Conservation (phyloP, 768 basidiomycete species). For the Macrolepiota albuminosa region DNA sequence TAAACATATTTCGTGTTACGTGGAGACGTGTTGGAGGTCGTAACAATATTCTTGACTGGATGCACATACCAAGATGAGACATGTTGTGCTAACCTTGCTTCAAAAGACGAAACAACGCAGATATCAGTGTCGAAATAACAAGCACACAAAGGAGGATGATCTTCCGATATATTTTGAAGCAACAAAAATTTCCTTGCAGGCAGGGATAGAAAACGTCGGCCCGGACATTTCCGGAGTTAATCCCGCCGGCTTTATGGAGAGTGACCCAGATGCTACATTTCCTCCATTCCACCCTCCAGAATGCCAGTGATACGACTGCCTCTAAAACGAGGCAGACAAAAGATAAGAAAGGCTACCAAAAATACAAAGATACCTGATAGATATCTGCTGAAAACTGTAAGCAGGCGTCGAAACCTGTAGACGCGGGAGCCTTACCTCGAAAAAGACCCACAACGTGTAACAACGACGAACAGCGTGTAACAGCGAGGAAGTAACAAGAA, state of each 20-base stretch:
- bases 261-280: not conserved
- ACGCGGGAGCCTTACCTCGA: no score
- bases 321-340: no score
- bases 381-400: no score
- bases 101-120: not conserved
- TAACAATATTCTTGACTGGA: no score
- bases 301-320: not conserved
- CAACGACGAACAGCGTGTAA: no score
- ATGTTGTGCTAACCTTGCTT: not conserved
- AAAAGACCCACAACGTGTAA: no score
- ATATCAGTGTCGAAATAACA: not conserved
- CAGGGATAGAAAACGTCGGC: not conserved
- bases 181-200: not conserved
- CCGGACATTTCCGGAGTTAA: not conserved
- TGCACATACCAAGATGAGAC: not conserved
- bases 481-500: no score
- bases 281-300: conserved; percentile 9
- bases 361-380: no score
- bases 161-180: not conserved
- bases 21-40: no score
- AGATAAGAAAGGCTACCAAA: no score
- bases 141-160: not conserved
- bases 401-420: no score
- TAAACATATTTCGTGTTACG: no score
- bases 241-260: not conserved